Evolutionary conservation across 352 stramenopile genomes (phyloP), one percentile per base, ranked within the genome.

Genomic region (Pilasporangium apinafurcum): DNA sequence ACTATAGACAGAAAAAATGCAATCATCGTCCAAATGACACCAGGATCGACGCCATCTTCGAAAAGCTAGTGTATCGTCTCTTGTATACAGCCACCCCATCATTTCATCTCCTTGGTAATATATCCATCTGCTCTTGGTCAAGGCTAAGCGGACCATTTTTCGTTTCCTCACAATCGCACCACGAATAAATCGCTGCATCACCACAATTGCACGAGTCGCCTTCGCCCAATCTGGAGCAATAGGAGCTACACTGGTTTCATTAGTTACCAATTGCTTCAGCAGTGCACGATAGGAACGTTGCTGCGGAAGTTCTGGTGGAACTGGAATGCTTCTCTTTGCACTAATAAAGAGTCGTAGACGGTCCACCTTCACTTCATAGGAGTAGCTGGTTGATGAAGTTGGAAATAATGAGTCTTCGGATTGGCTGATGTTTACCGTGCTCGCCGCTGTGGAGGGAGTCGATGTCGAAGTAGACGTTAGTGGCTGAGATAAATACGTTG

Each of bases 41-140:
- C 79, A 95, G 8, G 66, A 81, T 13, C 83, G 72, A 39, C 77
- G 71, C 83, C 83, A 95, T 20, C 83, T 65, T 46, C 72, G 73
- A 49, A 95, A 95, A 18, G 83, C 77, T 8, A 95, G 67, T 12
- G 75, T 86, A 30, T 92, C 79, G 32, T 93, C 83, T 53, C 81
- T 48, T 6, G 66, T 84, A 49, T 84, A 95, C 24, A 95, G 48
- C 83, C 83, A 95, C 2, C 83, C 79, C 68, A 89, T 86, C 38
- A 72, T 66, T 27, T 86, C 74, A 21, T 68, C 69, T 3, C 64
- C 61, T 67, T 76, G 47, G 39, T 73, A 80, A 25, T 75, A 69
- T 45, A 71, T 49, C 65, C 65, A 92, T 9, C 69, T 65, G 51
- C 63, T 75, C 45, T 63, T 68, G 17, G 70, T 46, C 37, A 89